Conservation (phyloP, 306 rosid species). For the Rosa multiflora region DNA sequence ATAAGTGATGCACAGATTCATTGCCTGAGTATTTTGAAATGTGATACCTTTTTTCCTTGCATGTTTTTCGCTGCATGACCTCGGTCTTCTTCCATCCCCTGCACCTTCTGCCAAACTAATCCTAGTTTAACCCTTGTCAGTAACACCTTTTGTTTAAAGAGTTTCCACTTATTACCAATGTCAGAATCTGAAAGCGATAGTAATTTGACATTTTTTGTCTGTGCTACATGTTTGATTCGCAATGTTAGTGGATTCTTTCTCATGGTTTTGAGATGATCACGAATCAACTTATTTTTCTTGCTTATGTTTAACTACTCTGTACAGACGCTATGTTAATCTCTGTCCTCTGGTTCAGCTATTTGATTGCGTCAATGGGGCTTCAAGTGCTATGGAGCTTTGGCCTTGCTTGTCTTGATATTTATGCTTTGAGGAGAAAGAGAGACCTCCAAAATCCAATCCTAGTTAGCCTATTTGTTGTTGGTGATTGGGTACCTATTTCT, state of each 20-base stretch:
- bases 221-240: neutral
- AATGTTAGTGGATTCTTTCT: neutral
- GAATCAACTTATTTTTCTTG: neutral
- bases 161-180: no score
- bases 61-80: neutral
- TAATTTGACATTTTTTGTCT: neutral
- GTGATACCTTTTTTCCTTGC: neutral
- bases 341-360: conserved; percentile 56
- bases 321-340: conserved; percentile 17
- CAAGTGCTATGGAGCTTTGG: conserved; percentile 97
- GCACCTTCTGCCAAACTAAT: neutral
- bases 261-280: neutral
- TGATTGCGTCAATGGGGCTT: conserved; percentile 98
- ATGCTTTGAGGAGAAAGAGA: conserved; percentile 79
- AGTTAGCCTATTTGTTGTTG: conserved; percentile 92
- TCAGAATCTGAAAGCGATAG: neutral
- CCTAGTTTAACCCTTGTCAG: neutral
- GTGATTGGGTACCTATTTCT: conserved; percentile 78
- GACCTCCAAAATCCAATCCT: conserved; percentile 86
- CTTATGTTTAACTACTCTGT: conserved; percentile 1
- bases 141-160: neutral
- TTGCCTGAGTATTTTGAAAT: neutral
- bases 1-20: neutral
- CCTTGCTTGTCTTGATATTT: conserved; percentile 93
- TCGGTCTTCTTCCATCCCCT: neutral